A percentile compares a stretch with the other conserved stretches of the same genome.
Evolutionary conservation across 1,284 basidiomycete species (phyloP).

Genomic region (Pholiota adiposa): DNA sequence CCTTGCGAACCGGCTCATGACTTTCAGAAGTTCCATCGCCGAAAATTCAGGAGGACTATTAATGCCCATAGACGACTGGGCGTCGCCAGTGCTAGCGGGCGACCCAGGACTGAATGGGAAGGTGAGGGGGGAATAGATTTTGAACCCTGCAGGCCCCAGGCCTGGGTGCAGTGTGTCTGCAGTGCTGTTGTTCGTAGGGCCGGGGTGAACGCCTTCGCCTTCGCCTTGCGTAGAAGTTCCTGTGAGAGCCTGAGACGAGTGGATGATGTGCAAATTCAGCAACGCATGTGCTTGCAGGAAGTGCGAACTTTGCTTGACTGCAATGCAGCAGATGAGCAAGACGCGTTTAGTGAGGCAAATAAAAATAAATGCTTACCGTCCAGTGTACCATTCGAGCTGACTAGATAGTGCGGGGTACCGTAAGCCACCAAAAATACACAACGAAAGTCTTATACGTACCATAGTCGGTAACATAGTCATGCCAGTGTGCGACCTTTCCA

Average conservation of each 20-base stretch:
- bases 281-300: constrained; percentile 78
- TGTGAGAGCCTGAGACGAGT: constrained; percentile 59
- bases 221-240: constrained; percentile 31
- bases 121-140: constrained; percentile 61
- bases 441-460: constrained; percentile 44
- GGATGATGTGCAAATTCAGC: constrained; percentile 76
- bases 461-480: constrained; percentile 77
- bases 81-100: constrained; percentile 19
- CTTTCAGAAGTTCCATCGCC: constrained; percentile 74
- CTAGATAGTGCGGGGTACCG: constrained; percentile 27
- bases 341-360: not conserved
- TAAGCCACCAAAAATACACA: constrained; percentile 9
- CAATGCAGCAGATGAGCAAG: not conserved
- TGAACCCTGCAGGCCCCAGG: constrained; percentile 64
- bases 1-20: constrained; percentile 73
- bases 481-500: constrained; percentile 81
- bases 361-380: constrained; percentile 34
- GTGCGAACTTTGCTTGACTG: constrained; percentile 75
- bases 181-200: constrained; percentile 42
- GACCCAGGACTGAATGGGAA: constrained; percentile 36
- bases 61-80: constrained; percentile 14
- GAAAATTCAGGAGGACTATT: constrained; percentile 56
- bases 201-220: constrained; percentile 29
- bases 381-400: constrained; percentile 47
- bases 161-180: constrained; percentile 56